These are phyloP conservation scores for Ceratobasidium sp. DNA, from an alignment of 1,284 basidiomycete genomes.

Conservation along the genomic window DNA sequence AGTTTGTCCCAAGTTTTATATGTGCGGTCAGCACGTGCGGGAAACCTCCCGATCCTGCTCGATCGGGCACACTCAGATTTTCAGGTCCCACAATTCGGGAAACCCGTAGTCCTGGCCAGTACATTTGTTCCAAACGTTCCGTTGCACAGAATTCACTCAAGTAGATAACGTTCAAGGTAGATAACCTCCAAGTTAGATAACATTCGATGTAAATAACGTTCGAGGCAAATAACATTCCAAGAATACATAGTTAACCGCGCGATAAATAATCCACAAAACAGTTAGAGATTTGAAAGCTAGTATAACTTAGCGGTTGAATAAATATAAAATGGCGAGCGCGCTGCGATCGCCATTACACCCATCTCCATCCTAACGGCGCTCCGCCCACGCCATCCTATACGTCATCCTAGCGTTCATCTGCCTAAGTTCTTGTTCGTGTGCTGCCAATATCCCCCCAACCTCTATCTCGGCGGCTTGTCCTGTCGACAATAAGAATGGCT, in stretches of 20 bases:
- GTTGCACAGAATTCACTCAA: too few relatives aligned
- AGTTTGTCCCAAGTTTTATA: background rate
- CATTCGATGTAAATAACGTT: too few relatives aligned
- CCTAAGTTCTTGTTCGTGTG: constrained; percentile 16
- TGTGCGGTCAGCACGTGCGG: constrained; percentile 5
- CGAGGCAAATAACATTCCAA: constrained; percentile 34
- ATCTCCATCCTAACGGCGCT: constrained; percentile 1
- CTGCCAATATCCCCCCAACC: constrained; percentile 10
- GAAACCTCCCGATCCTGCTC: constrained; percentile 26
- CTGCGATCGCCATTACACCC: too few relatives aligned
- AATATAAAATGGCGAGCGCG: background rate
- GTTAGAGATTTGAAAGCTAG: constrained; percentile 40
- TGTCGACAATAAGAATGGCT: constrained; percentile 11
- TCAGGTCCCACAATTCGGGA: constrained; percentile 17
- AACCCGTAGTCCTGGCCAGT: constrained; percentile 26
- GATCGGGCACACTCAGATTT: constrained; percentile 36
- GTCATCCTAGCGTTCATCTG: constrained; percentile 6
- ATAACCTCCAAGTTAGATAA: too few relatives aligned
- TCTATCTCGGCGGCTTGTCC: background rate
- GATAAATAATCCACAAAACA: constrained; percentile 25
- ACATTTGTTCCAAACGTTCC: background rate
- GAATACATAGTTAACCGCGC: constrained; percentile 13
- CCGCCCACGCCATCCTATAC: constrained; percentile 40
- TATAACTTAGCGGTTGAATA: constrained; percentile 44
- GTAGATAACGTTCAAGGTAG: too few relatives aligned